Evolutionary conservation across 1,284 basidiomycete genomes (phyloP), one percentile per base, ranked within the genome.

Genomic region (Grifola frondosa): DNA sequence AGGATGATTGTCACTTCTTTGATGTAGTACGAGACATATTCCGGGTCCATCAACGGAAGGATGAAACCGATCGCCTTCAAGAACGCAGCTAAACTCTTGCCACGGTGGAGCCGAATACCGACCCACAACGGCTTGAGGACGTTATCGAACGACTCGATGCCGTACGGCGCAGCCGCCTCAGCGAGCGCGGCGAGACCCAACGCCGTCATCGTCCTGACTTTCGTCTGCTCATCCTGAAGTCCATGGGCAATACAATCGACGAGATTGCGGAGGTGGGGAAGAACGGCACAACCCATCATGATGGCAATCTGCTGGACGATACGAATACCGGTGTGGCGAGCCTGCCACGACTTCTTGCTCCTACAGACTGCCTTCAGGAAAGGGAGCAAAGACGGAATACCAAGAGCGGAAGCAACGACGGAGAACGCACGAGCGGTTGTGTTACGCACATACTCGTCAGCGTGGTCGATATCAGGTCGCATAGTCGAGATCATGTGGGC

Each of bases 401-500:
- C 95, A 44, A 99, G 85, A 1, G 97, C 97, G 1, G 95, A 98
- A 4, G 97, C 96, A 42, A 99, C 97, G 46, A 99, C 97, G 19
- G 96, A 97, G 75, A 99, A 99, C 3, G 97, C 97, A 55, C 97
- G 88, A 26, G 97, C 96, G 8, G 97, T 99, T 25, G 97, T 99
- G 68, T 99, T 99, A 49, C 97, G 91, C 19, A 99, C 96, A 58
- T 99, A 99, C 68, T 99, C 97, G 66, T 99, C 97, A 30, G 96
- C 94, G 60, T 99, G 96, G 67, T 99, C 96, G 56, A 99, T 99
- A 76, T 99, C 96, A 3, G 97, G 97, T 58, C 96, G 88, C 96
- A 99, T 99, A 16, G 96, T 99, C 26, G 96, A 99, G 60, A 99
- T 99, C 97, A 99, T 99, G 68, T 99, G 97, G 3, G 96, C 97